Base-by-base conservation (phyloP, 192 early-diverging fungal species). In the Rhizoclosmatium globosum region DNA sequence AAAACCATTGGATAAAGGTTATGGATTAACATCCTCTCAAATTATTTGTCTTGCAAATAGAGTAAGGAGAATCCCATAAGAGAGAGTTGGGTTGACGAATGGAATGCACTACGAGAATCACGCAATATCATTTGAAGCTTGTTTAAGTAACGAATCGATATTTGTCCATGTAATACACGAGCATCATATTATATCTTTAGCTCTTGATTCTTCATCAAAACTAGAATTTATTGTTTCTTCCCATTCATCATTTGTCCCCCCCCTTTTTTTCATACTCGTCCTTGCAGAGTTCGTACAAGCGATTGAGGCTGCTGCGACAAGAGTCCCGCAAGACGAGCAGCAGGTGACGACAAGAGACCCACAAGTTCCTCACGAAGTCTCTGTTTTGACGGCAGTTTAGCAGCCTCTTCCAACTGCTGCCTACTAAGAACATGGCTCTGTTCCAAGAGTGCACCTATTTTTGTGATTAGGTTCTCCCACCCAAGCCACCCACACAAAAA, bases 211-310 rank as follows among this genome's bases (percentile, higher is more conserved):
- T 31, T 31, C 31, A 31, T 31, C 31, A 31, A 31, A 31, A 31
- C 31, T 31, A 31, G 31, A 31, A 31, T 31, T 31, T 31, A 31
- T 31, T 31, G 31, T 31, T 31, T 31, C 31, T 31, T 31, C 31
- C 31, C 31, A 31, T 57, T 57, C 13, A 17, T 57, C n/a, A 11
- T n/a, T 57, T n/a, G n/a, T 57, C 53, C 13, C 11, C n/a, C 11
- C 13, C 11, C n/a, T 0, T n/a, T 0, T n/a, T 57, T 65, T 69
- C 39, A 69, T 3, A 21, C 45, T n/a, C 68, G 2, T 50, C 45
- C 68, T n/a, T 46, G 21, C 70, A 72, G 70, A 9, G 70, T 72
- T 9, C 70, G 47, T 7, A 72, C 70, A 41, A 72, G 70, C 2
- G 3, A 21, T 50, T 72, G 70, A 19, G 70, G 57, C 31, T 50